A percentile compares a stretch with the other conserved stretches of the same genome.
Conservation (phyloP, 345 rosid species). For the Eucalyptus curtisii region DNA sequence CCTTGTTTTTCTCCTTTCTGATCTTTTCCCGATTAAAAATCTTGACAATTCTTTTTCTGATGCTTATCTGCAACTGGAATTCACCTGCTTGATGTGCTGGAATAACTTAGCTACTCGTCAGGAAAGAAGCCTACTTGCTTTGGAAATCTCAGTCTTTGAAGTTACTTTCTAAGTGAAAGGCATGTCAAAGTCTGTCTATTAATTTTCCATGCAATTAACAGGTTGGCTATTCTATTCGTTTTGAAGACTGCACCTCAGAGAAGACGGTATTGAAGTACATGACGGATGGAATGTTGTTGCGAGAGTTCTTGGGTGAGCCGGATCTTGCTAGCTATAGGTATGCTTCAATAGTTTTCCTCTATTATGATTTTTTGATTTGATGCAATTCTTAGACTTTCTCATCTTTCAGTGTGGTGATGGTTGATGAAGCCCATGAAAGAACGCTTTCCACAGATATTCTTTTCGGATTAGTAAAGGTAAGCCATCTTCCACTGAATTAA, state of each 20-base stretch:
- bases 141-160: background rate
- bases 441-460: constrained; percentile 94
- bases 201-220: constrained; percentile 9
- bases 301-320: constrained; percentile 94
- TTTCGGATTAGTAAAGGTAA: constrained; percentile 89
- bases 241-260: constrained; percentile 98
- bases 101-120: background rate
- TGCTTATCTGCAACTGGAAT: background rate
- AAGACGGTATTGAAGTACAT: constrained; percentile 86
- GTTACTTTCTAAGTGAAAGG: background rate
- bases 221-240: constrained; percentile 97
- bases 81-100: background rate
- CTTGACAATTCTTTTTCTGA: background rate
- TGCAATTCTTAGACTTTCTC: background rate
- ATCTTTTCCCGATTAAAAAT: background rate
- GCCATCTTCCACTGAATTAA: background rate
- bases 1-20: background rate
- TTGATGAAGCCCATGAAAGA: constrained; percentile 99
- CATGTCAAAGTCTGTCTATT: background rate
- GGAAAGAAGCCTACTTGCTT: background rate
- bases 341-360: background rate
- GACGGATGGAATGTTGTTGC: constrained; percentile 96
- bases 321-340: constrained; percentile 87
- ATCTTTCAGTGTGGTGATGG: constrained; percentile 70
- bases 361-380: background rate